These are phyloP conservation scores for Xylaria palmicola DNA, from an alignment of 495 filamentous ascomycete species.

Conservation along the genomic window DNA sequence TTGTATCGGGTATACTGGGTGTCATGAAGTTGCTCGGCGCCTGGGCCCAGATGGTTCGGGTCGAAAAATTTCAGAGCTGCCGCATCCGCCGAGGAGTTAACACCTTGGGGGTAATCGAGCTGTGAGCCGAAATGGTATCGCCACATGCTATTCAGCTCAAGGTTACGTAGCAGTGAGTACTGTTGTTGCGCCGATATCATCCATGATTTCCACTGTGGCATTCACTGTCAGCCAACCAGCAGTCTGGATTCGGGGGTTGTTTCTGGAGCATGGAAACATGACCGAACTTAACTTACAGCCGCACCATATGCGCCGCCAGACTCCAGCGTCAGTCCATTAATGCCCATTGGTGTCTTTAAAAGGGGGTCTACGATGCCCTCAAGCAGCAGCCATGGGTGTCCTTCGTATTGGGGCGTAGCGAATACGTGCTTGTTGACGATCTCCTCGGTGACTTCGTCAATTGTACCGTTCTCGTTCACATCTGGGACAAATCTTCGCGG, in stretches of 20 bases:
- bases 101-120: conserved; percentile 15
- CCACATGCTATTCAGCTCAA: conserved; percentile 43
- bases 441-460: conserved; percentile 12
- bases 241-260: not conserved
- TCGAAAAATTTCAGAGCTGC: conserved; percentile 14
- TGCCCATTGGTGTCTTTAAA: conserved; percentile 40
- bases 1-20: conserved; percentile 45
- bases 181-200: conserved; percentile 54
- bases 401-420: conserved; percentile 29
- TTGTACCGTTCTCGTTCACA: conserved; percentile 13
- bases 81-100: conserved; percentile 12
- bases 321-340: conserved; percentile 18
- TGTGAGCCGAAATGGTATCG: conserved; percentile 50
- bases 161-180: conserved; percentile 54
- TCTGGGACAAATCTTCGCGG: conserved; percentile 14
- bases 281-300: not conserved
- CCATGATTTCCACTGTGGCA: conserved; percentile 44
- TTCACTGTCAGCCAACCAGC: conserved; percentile 11
- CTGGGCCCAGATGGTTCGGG: conserved; percentile 18
- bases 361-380: conserved; percentile 32
- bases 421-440: conserved; percentile 27
- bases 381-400: conserved; percentile 47
- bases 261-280: not conserved
- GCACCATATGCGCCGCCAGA: conserved; percentile 4
- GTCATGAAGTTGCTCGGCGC: conserved; percentile 42